These are phyloP conservation scores for Tetrapyrgos nigripes DNA, from an alignment of 1,284 basidiomycete species.

Conservation along the genomic window DNA sequence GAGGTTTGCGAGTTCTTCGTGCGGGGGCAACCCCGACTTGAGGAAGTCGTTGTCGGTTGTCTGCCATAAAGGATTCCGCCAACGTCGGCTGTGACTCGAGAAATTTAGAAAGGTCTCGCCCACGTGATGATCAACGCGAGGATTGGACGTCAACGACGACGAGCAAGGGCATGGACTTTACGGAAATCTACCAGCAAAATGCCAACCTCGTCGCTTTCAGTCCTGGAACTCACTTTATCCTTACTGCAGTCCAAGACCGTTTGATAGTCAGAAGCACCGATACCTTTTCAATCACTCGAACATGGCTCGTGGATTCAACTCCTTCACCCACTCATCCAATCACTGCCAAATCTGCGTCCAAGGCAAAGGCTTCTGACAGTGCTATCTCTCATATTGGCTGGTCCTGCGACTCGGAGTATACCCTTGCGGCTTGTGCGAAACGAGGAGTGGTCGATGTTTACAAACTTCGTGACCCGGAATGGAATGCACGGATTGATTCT, in stretches of 20 bases:
- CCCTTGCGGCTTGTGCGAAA: conserved; percentile 76
- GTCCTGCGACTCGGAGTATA: conserved; percentile 84
- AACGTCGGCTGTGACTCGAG: too few relatives aligned
- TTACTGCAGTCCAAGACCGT: conserved; percentile 75
- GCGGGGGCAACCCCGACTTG: not conserved
- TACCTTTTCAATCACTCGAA: conserved; percentile 75
- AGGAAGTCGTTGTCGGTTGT: too few relatives aligned
- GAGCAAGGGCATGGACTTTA: conserved; percentile 88
- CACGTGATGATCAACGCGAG: not conserved
- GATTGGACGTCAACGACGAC: too few relatives aligned
- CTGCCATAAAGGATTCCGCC: too few relatives aligned
- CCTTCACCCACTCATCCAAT: conserved; percentile 53
- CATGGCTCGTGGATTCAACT: conserved; percentile 67
- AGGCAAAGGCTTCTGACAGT: conserved; percentile 16
- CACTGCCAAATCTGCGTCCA: conserved; percentile 23
- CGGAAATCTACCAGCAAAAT: conserved; percentile 80
- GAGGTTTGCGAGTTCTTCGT: conserved; percentile 3
- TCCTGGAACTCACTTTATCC: conserved; percentile 75
- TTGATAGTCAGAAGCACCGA: conserved; percentile 78
- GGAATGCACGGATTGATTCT: conserved; percentile 74
- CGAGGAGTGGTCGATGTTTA: conserved; percentile 71
- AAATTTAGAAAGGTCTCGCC: not conserved
- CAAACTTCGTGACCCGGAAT: conserved; percentile 76
- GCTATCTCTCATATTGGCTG: conserved; percentile 79
- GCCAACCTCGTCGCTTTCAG: conserved; percentile 72